These are phyloP conservation scores for Aspergillus asperescens DNA, from an alignment of 495 filamentous ascomycete genomes.

Conservation along the genomic window DNA sequence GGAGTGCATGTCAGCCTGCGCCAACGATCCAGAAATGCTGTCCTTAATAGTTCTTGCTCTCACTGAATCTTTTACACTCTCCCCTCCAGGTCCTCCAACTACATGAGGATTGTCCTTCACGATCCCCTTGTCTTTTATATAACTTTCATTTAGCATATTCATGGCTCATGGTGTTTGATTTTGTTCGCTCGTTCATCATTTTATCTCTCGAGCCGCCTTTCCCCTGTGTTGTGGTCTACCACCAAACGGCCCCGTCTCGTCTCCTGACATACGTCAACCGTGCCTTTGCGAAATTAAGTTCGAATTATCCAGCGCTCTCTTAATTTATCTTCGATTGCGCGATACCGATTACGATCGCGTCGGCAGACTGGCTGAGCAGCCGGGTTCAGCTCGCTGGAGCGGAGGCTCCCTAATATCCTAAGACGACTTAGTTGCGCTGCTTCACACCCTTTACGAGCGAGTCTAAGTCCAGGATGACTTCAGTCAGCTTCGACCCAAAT, in stretches of 20 bases:
- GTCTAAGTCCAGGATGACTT: conserved; percentile 36
- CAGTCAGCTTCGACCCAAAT: conserved; percentile 28
- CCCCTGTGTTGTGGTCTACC: conserved; percentile 8
- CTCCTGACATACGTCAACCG: not conserved
- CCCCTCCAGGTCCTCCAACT: conserved; percentile 11
- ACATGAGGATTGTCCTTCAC: conserved; percentile 6
- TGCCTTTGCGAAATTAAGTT: not conserved
- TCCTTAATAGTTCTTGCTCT: conserved; percentile 12
- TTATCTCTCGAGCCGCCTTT: conserved; percentile 5
- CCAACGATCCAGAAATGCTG: conserved; percentile 8
- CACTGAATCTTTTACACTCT: conserved; percentile 16
- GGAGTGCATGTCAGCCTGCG: conserved; percentile 10
- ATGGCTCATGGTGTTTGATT: conserved; percentile 22
- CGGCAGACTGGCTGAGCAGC: conserved; percentile 23
- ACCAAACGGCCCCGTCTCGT: not conserved
- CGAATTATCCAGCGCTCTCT: not conserved
- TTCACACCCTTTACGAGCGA: conserved; percentile 29
- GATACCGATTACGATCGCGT: not conserved
- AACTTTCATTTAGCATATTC: conserved; percentile 14
- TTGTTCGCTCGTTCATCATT: conserved; percentile 19
- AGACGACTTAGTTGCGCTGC: conserved; percentile 12
- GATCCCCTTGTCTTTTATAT: conserved; percentile 10
- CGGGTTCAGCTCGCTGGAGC: conserved; percentile 23
- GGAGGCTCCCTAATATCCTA: conserved; percentile 25
- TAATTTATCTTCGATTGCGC: not conserved